Evolutionary conservation across 768 basidiomycete genomes (phyloP), one percentile per base, ranked within the genome.

Genomic region (Erythrobasidium yunnanense): DNA sequence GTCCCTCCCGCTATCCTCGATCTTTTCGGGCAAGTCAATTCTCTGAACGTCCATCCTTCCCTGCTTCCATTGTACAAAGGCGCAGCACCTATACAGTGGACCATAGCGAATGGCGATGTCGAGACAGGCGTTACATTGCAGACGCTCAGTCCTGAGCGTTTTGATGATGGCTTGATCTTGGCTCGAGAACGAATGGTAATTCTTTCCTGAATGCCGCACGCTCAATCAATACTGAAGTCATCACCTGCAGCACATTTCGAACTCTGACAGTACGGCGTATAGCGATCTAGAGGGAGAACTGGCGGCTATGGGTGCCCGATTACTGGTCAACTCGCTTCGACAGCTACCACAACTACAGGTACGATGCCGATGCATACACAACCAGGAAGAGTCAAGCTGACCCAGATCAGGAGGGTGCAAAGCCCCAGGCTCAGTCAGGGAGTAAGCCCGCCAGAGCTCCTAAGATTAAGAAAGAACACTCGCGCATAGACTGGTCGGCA

Each of bases 41-140:
- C 69, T 0, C 67, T 74, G 23, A 74, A 74, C 63, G 67, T 72
- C 2, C 73, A 74, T 53, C 73, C 73, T 3, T 71, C 71, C 0
- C 46, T 74, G 1, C 67, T 74, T 1, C 73, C 73, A 2, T 17
- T 47, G 2, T 71, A 70, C 38, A 56, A 70, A 32, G 73, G 73
- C 1, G 70, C 73, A 0, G 70, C 73, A 0, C 73, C 73, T 20
- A 71, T 74, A 1, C 73, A 74, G 56, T 70, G 68, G 62, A 32
- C 68, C 1, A 60, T 74, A 38, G 45, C 66, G 2, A 66, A 68
- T 27, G 70, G 73, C 6, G 71, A 69, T 4, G 2, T 20, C 11
- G 30, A 52, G 18, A 67, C 66, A 20, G 68, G 68, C 29, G 66
- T 67, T 1, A 60, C 57, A 5, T 25, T 69, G 20, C 68, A 69